Evolutionary conservation across 164 flowering plant species (phyloP).

Genomic region (Buxus sempervirens): DNA sequence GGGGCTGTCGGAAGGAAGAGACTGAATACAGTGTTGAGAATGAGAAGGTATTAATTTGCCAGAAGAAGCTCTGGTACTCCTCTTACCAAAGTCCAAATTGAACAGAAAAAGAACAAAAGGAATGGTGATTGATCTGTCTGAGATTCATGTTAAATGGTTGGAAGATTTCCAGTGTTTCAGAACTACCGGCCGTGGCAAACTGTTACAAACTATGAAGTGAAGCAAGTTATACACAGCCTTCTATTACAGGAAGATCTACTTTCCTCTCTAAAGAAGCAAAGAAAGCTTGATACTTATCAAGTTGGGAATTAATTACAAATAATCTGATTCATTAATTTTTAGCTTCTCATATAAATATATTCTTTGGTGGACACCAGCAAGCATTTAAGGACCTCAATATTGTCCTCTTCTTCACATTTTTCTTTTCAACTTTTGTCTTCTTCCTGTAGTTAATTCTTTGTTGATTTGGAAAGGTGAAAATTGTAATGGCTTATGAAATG

Average conservation of each 20-base stretch:
- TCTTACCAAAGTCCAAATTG: constrained; percentile 34
- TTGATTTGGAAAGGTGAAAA: neutral
- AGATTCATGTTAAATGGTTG: neutral
- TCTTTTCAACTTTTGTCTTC: too few relatives aligned
- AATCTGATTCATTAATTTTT: constrained; percentile 10
- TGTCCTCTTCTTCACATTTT: neutral
- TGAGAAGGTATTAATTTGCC: constrained; percentile 79
- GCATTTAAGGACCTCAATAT: neutral
- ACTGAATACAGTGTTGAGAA: constrained; percentile 64
- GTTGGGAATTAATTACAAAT: neutral
- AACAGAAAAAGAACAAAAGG: constrained; percentile 9
- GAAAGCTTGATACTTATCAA: neutral
- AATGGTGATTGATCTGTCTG: neutral
- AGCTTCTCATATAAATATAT: constrained; percentile 12
- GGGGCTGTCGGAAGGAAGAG: constrained; percentile 78
- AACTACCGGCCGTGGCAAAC: too few relatives aligned
- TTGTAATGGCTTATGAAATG: neutral
- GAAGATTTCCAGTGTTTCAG: neutral
- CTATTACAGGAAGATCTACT: neutral
- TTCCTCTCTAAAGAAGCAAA: neutral
- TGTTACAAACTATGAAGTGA: too few relatives aligned
- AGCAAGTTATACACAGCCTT: neutral
- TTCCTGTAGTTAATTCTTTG: neutral
- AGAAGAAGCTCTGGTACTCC: constrained; percentile 88
- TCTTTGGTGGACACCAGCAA: constrained; percentile 14